Evolutionary conservation across 495 filamentous ascomycete species (phyloP), one percentile per base, ranked within the genome.

Genomic region (Lophium mytilinum): DNA sequence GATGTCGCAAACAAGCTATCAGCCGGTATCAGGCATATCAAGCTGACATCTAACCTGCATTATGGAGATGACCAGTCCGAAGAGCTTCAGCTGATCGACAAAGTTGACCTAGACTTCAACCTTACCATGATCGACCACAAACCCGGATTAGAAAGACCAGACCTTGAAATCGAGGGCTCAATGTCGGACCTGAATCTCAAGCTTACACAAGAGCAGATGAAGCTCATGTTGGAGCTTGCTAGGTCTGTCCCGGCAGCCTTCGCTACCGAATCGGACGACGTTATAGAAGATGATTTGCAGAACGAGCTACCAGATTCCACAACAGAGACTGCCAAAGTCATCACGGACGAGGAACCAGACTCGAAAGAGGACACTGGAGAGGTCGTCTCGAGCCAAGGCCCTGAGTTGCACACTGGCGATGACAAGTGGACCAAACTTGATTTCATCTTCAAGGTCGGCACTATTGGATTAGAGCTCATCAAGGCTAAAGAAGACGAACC

Each of bases 81-180:
- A 70, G 90, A 95, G 64, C 77, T 97, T 19, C 89, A 98, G 69
- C 86, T 98, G 73, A 91, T 98, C 56, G 89, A 97, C 66, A 91
- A 96, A 61, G 89, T 97, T 14, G 92, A 97, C 66, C 75, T 98
- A 37, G 88, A 86, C 36, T 96, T 96, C 72, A 86, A 85, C 49
- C 82, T 97, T 55, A 95, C 86, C 21, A 90, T 94, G 65, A 78
- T 88, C 6, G 93, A 97, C 63, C 93, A 97, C 66, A 82, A 83
- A 55, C 70, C 79, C 37, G 85, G 86, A 46, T 76, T 80, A 52
- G 82, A 92, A 60, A 82, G 93, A 52, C 93, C 93, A 8, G 93
- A 97, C 63, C 81, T 91, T 60, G 93, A 97, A 72, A 83, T 96
- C 12, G 85, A 91, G 68, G 89, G 93, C 10, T 84, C 75, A 50